Evolutionary conservation across 257 asterid species (phyloP).

Genomic region (Ilex asprella): DNA sequence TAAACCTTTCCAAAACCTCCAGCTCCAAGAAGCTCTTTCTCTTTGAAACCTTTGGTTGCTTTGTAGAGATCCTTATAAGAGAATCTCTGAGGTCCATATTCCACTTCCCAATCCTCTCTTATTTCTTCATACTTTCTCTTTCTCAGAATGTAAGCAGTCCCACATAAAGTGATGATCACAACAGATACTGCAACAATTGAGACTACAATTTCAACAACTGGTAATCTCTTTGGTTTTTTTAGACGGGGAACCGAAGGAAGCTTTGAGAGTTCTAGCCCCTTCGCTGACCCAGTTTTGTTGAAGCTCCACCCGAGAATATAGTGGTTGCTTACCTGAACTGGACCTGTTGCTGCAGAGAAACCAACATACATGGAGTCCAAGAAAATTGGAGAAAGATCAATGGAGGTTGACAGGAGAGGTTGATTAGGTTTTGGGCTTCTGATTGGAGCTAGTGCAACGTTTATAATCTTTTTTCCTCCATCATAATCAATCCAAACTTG

Average conservation of each 20-base stretch:
- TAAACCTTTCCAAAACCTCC: not conserved
- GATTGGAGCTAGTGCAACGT: not conserved
- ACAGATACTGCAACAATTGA: not conserved
- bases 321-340: not conserved
- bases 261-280: not conserved
- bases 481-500: not conserved
- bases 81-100: not conserved
- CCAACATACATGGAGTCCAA: not conserved
- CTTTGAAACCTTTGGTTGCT: not conserved
- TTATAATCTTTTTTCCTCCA: not conserved
- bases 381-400: not conserved
- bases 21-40: not conserved
- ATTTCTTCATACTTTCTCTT: not conserved
- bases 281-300: not conserved
- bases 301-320: not conserved
- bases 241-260: not conserved
- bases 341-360: not conserved
- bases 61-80: not conserved
- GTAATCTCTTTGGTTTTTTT: not conserved
- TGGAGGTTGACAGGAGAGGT: not conserved
- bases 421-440: not conserved
- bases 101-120: not conserved
- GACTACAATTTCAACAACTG: not conserved
- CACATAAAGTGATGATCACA: not conserved
- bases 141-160: not conserved